phyloP scores from a whole-genome alignment of 805 yeast species.

The Ogataea pignaliae region DNA sequence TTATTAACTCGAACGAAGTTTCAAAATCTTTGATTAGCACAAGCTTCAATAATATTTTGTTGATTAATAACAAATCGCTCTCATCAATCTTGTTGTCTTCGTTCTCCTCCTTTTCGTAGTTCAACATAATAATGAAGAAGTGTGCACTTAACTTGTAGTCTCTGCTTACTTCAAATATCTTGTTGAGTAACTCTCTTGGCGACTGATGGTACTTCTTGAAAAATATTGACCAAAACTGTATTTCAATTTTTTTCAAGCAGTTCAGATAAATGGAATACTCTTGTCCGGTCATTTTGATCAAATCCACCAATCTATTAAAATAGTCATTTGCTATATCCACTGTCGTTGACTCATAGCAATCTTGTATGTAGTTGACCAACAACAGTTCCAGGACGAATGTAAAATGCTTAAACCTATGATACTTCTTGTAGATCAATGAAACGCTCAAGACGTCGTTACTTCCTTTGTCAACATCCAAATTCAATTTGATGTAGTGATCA shows the following conservation, averaged over 20 bases:
- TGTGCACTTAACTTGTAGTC: conserved; percentile 48
- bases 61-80: conserved; percentile 37
- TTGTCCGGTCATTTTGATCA: conserved; percentile 30
- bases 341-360: conserved; percentile 27
- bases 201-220: conserved; percentile 37
- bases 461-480: conserved; percentile 17
- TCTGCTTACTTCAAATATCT: conserved; percentile 31
- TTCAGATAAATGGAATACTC: conserved; percentile 40
- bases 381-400: conserved; percentile 47
- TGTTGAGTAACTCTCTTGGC: conserved; percentile 41
- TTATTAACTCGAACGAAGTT: conserved; percentile 49
- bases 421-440: conserved; percentile 31
- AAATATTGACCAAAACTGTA: conserved; percentile 45
- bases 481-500: conserved; percentile 39
- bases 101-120: conserved; percentile 38
- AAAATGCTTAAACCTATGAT: conserved; percentile 38
- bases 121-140: conserved; percentile 47
- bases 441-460: conserved; percentile 25
- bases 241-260: conserved; percentile 51
- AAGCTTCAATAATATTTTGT: conserved; percentile 40
- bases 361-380: conserved; percentile 35
- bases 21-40: conserved; percentile 41
- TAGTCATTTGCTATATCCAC: conserved; percentile 24
- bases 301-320: conserved; percentile 27
- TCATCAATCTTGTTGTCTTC: conserved; percentile 19